These are phyloP conservation scores for Lentinula sp. DNA, from an alignment of 768 basidiomycete genomes.

Conservation along the genomic window DNA sequence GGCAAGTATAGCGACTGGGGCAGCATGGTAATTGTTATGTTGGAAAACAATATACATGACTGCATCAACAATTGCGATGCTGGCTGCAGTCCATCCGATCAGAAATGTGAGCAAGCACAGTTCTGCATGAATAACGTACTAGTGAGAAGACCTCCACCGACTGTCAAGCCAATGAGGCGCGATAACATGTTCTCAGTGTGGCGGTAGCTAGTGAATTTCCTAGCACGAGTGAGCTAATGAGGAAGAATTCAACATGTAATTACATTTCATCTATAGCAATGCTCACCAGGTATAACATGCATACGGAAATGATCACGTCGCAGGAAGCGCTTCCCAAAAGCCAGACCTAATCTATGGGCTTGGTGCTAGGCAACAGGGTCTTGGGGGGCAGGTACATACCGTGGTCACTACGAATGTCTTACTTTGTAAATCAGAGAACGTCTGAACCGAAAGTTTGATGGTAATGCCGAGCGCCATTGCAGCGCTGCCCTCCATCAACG, in stretches of 20 bases:
- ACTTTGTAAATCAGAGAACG: neutral
- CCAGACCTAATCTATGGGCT: slow-evolving; percentile 9
- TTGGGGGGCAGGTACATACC: neutral
- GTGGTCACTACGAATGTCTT: neutral
- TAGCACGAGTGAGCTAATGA: slow-evolving; percentile 10
- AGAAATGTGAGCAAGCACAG: neutral
- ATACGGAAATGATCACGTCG: slow-evolving; percentile 20
- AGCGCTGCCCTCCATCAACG: neutral
- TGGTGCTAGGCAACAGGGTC: neutral
- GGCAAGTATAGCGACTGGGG: slow-evolving; percentile 18
- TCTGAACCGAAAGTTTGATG: neutral
- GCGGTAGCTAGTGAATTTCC: slow-evolving; percentile 17
- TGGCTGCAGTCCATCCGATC: slow-evolving; percentile 6
- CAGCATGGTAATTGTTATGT: slow-evolving; percentile 18
- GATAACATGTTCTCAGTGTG: slow-evolving; percentile 17
- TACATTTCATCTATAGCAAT: neutral
- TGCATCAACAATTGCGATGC: slow-evolving; percentile 19
- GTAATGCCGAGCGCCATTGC: neutral
- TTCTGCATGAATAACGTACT: slow-evolving; percentile 9
- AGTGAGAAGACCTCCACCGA: slow-evolving; percentile 22
- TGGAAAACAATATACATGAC: slow-evolving; percentile 20
- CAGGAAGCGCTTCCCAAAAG: slow-evolving; percentile 15
- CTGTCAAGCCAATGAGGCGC: slow-evolving; percentile 18
- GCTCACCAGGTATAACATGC: slow-evolving; percentile 22
- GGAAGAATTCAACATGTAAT: neutral